Evolutionary conservation across 495 filamentous ascomycete genomes (phyloP).

Genomic region (Monascus purpureus): DNA sequence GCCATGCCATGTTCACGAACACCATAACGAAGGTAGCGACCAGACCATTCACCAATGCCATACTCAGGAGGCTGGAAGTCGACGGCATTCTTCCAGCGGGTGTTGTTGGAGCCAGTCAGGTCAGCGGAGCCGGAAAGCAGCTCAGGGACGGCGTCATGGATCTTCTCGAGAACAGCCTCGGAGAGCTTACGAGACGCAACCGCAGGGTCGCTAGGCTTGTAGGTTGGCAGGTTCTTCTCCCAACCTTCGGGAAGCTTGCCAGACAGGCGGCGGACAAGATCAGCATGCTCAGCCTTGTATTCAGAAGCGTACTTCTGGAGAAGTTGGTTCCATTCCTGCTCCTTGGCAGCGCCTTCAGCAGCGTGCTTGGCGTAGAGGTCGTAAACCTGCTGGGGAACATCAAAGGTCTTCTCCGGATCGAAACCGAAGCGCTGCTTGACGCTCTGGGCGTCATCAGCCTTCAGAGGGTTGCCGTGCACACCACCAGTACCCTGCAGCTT

Average conservation of each 20-base stretch:
- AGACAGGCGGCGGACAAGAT: conserved; percentile 67
- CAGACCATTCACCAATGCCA: conserved; percentile 72
- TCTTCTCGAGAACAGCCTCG: conserved; percentile 80
- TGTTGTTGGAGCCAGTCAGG: conserved; percentile 97
- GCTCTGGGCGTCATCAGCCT: conserved; percentile 79
- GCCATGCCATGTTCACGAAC: conserved; percentile 97
- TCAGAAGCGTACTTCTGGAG: conserved; percentile 71
- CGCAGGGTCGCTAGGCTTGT: conserved; percentile 76
- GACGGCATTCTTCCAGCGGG: conserved; percentile 87
- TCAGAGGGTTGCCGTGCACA: conserved; percentile 91
- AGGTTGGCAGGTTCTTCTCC: conserved; percentile 86
- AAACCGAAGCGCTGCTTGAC: conserved; percentile 94
- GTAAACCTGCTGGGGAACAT: conserved; percentile 88
- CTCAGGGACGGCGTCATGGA: conserved; percentile 74
- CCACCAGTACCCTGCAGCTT: conserved; percentile 83
- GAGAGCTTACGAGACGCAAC: conserved; percentile 90
- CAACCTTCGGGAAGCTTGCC: conserved; percentile 89
- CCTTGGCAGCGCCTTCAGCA: conserved; percentile 71
- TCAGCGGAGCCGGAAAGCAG: conserved; percentile 93
- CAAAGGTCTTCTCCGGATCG: conserved; percentile 86
- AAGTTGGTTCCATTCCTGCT: conserved; percentile 92
- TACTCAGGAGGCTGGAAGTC: conserved; percentile 92
- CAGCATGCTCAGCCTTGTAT: conserved; percentile 61
- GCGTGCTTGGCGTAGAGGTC: conserved; percentile 75
- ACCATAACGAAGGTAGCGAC: conserved; percentile 94